Evolutionary conservation across 192 early-diverging fungal genomes (phyloP).

Genomic region (Gamsiella multidivaricata): DNA sequence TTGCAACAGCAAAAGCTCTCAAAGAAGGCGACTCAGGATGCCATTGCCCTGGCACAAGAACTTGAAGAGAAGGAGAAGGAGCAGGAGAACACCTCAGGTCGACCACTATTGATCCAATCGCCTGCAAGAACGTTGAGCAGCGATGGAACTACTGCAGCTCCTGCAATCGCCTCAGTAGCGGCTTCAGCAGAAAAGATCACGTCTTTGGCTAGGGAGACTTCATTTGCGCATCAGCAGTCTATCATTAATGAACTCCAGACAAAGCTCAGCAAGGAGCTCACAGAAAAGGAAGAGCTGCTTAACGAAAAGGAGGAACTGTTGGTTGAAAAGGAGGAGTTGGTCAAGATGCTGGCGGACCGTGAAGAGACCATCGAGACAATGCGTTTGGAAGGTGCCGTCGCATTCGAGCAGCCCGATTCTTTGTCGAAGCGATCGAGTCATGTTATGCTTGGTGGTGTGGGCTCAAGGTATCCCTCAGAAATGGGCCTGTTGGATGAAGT

Average conservation of each 20-base stretch:
- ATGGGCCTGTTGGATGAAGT: conserved; percentile 23
- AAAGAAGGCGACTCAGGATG: conserved; percentile 45
- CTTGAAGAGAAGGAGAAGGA: conserved; percentile 19
- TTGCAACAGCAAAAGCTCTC: conserved; percentile 52
- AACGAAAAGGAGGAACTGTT: conserved; percentile 58
- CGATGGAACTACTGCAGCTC: conserved; percentile 5
- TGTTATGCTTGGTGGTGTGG: conserved; percentile 1
- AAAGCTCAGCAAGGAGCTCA: conserved; percentile 43
- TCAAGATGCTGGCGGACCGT: conserved; percentile 64
- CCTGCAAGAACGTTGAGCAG: background rate
- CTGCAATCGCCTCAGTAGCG: background rate
- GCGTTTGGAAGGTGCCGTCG: conserved; percentile 54
- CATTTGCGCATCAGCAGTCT: conserved; percentile 45
- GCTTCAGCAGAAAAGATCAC: conserved; percentile 33
- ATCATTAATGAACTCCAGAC: conserved; percentile 47
- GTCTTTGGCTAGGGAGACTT: conserved; percentile 48
- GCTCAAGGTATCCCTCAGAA: conserved; percentile 8
- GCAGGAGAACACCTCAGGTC: background rate
- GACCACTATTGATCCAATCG: conserved; percentile 32
- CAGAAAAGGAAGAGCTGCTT: conserved; percentile 49
- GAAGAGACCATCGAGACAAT: conserved; percentile 69
- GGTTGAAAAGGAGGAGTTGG: conserved; percentile 64
- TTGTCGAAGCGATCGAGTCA: conserved; percentile 13
- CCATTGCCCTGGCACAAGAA: conserved; percentile 39
- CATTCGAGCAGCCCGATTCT: conserved; percentile 19